A percentile compares a stretch with the other conserved stretches of the same genome.
Evolutionary conservation across 1,139 yeast genomes (phyloP).

Genomic region (Saccharomycopsis crataegensis): DNA sequence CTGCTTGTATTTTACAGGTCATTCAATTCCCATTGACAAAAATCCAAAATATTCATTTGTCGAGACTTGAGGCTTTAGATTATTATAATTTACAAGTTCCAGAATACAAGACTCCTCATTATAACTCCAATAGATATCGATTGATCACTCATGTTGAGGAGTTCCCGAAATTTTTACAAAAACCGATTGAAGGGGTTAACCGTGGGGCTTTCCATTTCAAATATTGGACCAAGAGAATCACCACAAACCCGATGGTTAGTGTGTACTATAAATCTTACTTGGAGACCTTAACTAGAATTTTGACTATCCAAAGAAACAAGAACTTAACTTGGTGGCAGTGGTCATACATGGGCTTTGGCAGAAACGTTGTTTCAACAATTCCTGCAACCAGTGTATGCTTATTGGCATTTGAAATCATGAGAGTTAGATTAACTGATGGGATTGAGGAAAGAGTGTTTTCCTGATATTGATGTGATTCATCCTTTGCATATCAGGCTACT

Average conservation of each 20-base stretch:
- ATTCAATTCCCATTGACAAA: constrained; percentile 81
- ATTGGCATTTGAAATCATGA: constrained; percentile 74
- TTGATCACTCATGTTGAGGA: constrained; percentile 21
- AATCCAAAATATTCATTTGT: constrained; percentile 70
- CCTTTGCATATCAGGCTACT: neutral
- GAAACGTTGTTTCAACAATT: constrained; percentile 66
- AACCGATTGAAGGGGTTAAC: constrained; percentile 6
- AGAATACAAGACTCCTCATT: constrained; percentile 16
- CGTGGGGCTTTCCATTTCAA: constrained; percentile 6
- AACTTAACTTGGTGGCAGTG: constrained; percentile 53
- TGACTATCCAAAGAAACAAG: constrained; percentile 47
- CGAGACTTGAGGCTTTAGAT: constrained; percentile 75
- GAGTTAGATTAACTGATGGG: constrained; percentile 35
- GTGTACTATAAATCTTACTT: constrained; percentile 58
- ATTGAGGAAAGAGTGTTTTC: constrained; percentile 2
- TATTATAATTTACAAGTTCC: constrained; percentile 43
- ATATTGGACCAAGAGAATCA: constrained; percentile 20
- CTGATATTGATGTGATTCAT: neutral
- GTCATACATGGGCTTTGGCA: constrained; percentile 69
- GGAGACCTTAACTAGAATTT: constrained; percentile 59
- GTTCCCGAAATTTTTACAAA: constrained; percentile 13
- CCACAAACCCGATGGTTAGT: constrained; percentile 23
- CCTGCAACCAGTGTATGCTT: constrained; percentile 88
- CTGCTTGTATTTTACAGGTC: constrained; percentile 68
- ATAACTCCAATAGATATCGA: constrained; percentile 19